A percentile compares a stretch with the other conserved stretches of the same genome.
Conservation (phyloP, 352 stramenopile genomes). For the Phytophthora pseudosyringae region DNA sequence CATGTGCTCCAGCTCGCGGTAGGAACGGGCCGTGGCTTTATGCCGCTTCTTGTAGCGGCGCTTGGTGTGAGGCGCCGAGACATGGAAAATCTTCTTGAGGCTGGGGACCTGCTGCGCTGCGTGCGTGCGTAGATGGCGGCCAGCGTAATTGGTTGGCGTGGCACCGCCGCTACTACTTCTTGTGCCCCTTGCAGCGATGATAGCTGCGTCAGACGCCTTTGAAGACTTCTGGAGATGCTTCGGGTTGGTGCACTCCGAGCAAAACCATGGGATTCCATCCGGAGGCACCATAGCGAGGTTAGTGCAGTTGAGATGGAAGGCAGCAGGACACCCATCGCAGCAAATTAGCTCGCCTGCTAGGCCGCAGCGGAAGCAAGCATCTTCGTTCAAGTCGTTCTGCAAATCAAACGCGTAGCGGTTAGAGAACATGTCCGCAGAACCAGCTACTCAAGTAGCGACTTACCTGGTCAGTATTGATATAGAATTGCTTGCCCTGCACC, state of each 20-base stretch:
- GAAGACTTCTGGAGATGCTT: slow-evolving; percentile 40
- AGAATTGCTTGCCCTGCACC: slow-evolving; percentile 66
- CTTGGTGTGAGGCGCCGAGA: slow-evolving; percentile 31
- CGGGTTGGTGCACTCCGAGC: slow-evolving; percentile 65
- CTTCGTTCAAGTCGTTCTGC: slow-evolving; percentile 84
- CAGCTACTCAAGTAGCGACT: neutral
- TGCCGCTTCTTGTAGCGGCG: slow-evolving; percentile 68
- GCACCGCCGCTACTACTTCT: slow-evolving; percentile 22
- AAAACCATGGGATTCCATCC: slow-evolving; percentile 71
- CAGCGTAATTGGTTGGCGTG: slow-evolving; percentile 24
- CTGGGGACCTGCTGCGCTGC: slow-evolving; percentile 51
- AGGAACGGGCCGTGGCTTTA: slow-evolving; percentile 53
- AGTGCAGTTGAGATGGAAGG: slow-evolving; percentile 80
- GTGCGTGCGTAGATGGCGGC: slow-evolving; percentile 57
- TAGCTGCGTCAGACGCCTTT: slow-evolving; percentile 12
- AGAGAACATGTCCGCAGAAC: neutral
- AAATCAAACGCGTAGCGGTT: slow-evolving; percentile 9
- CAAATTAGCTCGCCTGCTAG: slow-evolving; percentile 79
- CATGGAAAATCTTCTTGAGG: slow-evolving; percentile 71
- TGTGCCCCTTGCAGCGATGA: slow-evolving; percentile 23
- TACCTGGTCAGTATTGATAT: slow-evolving; percentile 69
- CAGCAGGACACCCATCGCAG: slow-evolving; percentile 79
- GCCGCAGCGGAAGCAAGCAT: slow-evolving; percentile 77
- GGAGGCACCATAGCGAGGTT: slow-evolving; percentile 69
- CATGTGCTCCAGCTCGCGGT: slow-evolving; percentile 71